These are phyloP conservation scores for Pezicula radicicola DNA, from an alignment of 2,329 filamentous ascomycete genomes.

Conservation along the genomic window DNA sequence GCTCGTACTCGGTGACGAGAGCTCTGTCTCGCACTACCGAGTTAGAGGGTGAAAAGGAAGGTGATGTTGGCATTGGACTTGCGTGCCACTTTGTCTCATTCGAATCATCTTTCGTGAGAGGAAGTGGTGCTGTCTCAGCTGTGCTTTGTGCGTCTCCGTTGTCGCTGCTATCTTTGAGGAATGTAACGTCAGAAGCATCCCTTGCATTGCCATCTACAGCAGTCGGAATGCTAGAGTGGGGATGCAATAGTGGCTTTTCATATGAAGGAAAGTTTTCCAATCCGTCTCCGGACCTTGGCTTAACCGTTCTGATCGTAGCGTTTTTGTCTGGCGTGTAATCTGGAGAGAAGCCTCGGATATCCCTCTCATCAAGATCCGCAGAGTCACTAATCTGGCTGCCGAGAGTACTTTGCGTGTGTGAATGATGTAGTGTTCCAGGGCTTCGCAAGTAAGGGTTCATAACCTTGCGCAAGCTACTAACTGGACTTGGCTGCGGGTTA, in stretches of 20 bases:
- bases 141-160: conserved; percentile 37
- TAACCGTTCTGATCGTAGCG: conserved; percentile 67
- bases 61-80: conserved; percentile 8
- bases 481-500: conserved; percentile 48
- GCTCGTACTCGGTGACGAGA: conserved; percentile 25
- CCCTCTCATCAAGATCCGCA: conserved; percentile 15
- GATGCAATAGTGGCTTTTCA: conserved; percentile 10
- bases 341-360: conserved; percentile 64
- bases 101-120: conserved; percentile 3
- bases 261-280: conserved; percentile 6
- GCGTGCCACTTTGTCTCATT: conserved; percentile 6
- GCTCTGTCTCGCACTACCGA: conserved; percentile 24
- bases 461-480: conserved; percentile 78
- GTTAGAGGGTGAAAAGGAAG: neutral
- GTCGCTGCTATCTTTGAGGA: conserved; percentile 51
- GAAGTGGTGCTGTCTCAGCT: conserved; percentile 15
- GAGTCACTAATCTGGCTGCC: conserved; percentile 20
- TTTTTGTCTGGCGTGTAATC: conserved; percentile 71
- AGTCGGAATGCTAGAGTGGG: conserved; percentile 7
- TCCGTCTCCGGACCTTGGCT: conserved; percentile 37
- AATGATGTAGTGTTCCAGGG: conserved; percentile 18
- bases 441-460: conserved; percentile 76
- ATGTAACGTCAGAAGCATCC: conserved; percentile 38
- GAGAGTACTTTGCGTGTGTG: conserved; percentile 11
- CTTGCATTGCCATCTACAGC: conserved; percentile 20